Evolutionary conservation across 2,329 filamentous ascomycete genomes (phyloP).

Genomic region (Clarireedia paspali): DNA sequence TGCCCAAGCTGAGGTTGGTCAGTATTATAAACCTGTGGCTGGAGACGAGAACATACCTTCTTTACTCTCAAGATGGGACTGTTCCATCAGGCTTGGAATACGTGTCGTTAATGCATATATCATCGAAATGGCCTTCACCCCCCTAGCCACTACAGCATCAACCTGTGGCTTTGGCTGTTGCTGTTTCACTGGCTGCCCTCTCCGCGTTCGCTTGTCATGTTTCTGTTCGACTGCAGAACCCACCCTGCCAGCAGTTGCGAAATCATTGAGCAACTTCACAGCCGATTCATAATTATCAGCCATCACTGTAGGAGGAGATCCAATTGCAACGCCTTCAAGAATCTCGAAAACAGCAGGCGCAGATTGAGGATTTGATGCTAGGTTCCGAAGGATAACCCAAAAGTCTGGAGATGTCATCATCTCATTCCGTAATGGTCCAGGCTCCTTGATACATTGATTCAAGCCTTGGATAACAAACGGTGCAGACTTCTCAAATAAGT

Average conservation of each 20-base stretch:
- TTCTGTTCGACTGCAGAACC: conserved; percentile 64
- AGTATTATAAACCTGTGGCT: background rate
- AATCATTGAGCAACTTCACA: conserved; percentile 77
- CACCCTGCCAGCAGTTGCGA: conserved; percentile 74
- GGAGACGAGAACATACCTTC: conserved; percentile 38
- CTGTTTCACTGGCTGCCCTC: conserved; percentile 38
- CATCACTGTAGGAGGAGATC: conserved; percentile 71
- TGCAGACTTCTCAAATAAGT: conserved; percentile 68
- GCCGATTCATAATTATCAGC: conserved; percentile 94
- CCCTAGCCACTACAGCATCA: conserved; percentile 66
- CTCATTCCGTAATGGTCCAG: conserved; percentile 75
- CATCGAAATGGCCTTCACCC: conserved; percentile 71
- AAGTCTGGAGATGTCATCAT: conserved; percentile 96
- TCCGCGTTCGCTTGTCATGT: conserved; percentile 45
- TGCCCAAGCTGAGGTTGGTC: conserved; percentile 62
- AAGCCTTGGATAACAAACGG: conserved; percentile 72
- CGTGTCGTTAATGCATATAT: conserved; percentile 76
- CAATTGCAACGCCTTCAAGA: conserved; percentile 68
- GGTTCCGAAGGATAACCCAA: conserved; percentile 78
- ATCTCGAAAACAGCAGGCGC: conserved; percentile 78
- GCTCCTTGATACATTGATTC: conserved; percentile 68
- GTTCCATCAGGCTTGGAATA: conserved; percentile 80
- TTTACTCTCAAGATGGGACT: conserved; percentile 82
- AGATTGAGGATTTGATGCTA: conserved; percentile 62
- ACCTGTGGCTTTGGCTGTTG: conserved; percentile 22